Percentiles rank a stretch among this genome's conserved stretches.
phyloP scores from a whole-genome alignment of 1,284 basidiomycete genomes.

The Vanrija sp. region DNA sequence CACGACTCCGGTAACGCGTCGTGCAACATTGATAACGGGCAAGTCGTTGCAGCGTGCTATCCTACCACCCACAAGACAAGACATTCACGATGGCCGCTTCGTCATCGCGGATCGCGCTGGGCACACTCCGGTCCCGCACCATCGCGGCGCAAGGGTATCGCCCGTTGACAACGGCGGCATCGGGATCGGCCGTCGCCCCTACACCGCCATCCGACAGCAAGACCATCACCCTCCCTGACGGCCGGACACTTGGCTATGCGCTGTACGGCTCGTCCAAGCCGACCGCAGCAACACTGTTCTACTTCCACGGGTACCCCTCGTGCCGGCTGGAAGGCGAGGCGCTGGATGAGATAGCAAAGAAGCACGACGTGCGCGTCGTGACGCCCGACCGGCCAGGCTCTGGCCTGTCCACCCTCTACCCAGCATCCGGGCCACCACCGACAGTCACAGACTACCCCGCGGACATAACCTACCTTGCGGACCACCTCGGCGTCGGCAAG shows the following conservation, averaged over 20 bases:
- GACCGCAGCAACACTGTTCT: constrained; percentile 1
- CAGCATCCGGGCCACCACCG: neutral
- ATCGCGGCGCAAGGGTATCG: too few relatives aligned
- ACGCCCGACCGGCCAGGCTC: constrained; percentile 16
- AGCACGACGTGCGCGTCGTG: constrained; percentile 2
- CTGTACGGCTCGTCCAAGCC: constrained; percentile 1
- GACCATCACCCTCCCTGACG: constrained; percentile 3
- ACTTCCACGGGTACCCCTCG: constrained; percentile 13
- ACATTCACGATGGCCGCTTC: too few relatives aligned
- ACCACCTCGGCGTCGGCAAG: neutral
- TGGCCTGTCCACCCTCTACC: constrained; percentile 2
- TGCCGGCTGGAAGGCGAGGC: constrained; percentile 11
- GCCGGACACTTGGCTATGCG: constrained; percentile 6
- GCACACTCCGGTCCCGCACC: too few relatives aligned
- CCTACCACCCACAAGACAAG: too few relatives aligned
- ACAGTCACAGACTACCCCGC: neutral
- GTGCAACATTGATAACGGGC: too few relatives aligned
- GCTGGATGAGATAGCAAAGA: neutral
- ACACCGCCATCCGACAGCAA: neutral
- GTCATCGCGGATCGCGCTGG: too few relatives aligned
- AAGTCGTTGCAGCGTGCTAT: too few relatives aligned
- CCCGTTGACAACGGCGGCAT: too few relatives aligned
- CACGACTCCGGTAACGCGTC: too few relatives aligned
- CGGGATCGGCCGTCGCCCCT: neutral
- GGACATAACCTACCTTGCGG: constrained; percentile 5